phyloP scores from a whole-genome alignment of 1,139 yeast genomes.

The Protomyces gravidus region DNA sequence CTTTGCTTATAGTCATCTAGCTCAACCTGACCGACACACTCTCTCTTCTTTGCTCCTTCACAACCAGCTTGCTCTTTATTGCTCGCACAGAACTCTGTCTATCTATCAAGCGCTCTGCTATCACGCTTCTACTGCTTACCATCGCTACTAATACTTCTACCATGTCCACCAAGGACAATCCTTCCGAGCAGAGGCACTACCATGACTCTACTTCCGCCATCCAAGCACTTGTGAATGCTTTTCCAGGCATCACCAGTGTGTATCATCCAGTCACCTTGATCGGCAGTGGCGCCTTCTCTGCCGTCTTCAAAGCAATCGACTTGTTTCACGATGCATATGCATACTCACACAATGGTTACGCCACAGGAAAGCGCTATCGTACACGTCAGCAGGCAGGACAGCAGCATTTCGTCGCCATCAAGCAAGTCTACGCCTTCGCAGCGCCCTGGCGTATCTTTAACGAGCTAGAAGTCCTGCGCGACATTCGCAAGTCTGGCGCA shows the following conservation, averaged over 20 bases:
- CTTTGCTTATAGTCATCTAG: not conserved
- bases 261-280: constrained; percentile 28
- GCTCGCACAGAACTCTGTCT: too few relatives aligned
- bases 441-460: constrained; percentile 24
- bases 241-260: constrained; percentile 27
- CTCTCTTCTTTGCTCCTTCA: not conserved
- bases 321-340: not conserved
- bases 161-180: too few relatives aligned
- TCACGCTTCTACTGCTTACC: too few relatives aligned
- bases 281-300: constrained; percentile 30
- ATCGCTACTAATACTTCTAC: too few relatives aligned
- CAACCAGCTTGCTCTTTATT: too few relatives aligned
- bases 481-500: constrained; percentile 23
- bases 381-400: constrained; percentile 4
- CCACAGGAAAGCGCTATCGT: not conserved
- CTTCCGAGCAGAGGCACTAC: not conserved
- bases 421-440: constrained; percentile 30
- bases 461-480: constrained; percentile 27
- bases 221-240: not conserved
- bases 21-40: too few relatives aligned
- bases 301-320: constrained; percentile 30
- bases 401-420: constrained; percentile 29
- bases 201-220: constrained; percentile 44
- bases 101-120: too few relatives aligned
- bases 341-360: too few relatives aligned